These are phyloP conservation scores for Gastrolobium bilobum DNA, from an alignment of 306 rosid genomes.

Conservation along the genomic window DNA sequence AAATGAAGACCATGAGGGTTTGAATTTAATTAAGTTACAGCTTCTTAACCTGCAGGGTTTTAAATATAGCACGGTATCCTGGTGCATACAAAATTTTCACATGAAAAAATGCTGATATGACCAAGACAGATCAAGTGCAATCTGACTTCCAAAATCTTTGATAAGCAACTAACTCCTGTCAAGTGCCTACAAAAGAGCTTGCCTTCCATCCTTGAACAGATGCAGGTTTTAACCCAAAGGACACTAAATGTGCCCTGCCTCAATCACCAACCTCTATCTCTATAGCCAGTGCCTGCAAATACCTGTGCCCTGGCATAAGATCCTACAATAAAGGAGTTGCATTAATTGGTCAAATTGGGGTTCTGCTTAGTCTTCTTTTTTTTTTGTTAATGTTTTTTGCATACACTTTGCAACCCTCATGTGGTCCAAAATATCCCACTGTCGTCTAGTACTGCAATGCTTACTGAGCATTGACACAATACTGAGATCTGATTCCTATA, in stretches of 20 bases:
- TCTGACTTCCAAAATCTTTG: conserved; percentile 25
- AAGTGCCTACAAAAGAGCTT: conserved; percentile 17
- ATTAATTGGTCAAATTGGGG: conserved; percentile 23
- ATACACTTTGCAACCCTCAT: conserved; percentile 16
- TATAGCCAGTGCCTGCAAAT: conserved; percentile 22
- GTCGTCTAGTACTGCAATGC: background rate
- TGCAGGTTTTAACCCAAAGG: conserved; percentile 19
- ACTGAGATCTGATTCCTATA: background rate
- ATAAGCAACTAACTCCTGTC: conserved; percentile 42
- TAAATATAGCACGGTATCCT: background rate
- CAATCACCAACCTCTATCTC: background rate
- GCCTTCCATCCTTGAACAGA: conserved; percentile 8
- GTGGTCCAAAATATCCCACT: conserved; percentile 2
- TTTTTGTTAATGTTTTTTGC: background rate
- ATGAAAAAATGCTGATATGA: conserved; percentile 16
- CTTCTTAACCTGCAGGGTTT: too few relatives aligned
- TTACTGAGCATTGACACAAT: background rate
- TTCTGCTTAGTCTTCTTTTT: background rate
- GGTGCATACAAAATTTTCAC: conserved; percentile 5
- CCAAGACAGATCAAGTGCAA: conserved; percentile 15
- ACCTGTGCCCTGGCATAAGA: conserved; percentile 1
- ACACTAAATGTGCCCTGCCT: background rate
- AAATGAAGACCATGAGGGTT: too few relatives aligned
- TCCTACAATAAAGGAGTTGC: background rate
- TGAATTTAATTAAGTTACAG: too few relatives aligned